These are phyloP conservation scores for Styphnolobium japonicum DNA, from an alignment of 306 rosid genomes.

Conservation along the genomic window DNA sequence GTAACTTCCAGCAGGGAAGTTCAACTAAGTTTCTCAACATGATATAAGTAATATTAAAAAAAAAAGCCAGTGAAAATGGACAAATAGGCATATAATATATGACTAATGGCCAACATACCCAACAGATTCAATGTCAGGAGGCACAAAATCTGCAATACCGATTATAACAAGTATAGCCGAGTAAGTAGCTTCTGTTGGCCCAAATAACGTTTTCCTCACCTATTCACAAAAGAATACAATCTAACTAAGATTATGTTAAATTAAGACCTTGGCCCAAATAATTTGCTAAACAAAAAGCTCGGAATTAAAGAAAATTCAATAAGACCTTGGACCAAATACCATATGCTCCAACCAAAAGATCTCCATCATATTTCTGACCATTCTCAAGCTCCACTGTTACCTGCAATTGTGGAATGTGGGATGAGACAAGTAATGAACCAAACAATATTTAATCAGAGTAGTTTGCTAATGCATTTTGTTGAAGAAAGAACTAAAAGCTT, in stretches of 20 bases:
- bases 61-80: not conserved
- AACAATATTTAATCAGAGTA: not conserved
- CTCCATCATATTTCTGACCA: no score
- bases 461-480: not conserved
- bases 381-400: no score
- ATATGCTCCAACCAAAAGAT: slow-evolving; percentile 75
- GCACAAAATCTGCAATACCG: slow-evolving; percentile 74
- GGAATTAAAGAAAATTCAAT: not conserved
- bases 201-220: slow-evolving; percentile 66
- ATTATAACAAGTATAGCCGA: slow-evolving; percentile 75
- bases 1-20: no score
- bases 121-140: slow-evolving; percentile 69
- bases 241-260: not conserved
- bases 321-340: slow-evolving; percentile 76
- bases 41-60: not conserved
- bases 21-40: no score
- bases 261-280: no score
- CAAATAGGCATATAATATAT: not conserved
- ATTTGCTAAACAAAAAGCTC: not conserved
- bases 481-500: not conserved
- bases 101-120: slow-evolving; percentile 42
- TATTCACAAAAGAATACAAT: slow-evolving; percentile 24
- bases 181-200: slow-evolving; percentile 49
- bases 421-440: no score
- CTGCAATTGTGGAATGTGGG: no score